Base-by-base conservation (phyloP, 345 rosid genomes). In the Eucalyptus pumila region DNA sequence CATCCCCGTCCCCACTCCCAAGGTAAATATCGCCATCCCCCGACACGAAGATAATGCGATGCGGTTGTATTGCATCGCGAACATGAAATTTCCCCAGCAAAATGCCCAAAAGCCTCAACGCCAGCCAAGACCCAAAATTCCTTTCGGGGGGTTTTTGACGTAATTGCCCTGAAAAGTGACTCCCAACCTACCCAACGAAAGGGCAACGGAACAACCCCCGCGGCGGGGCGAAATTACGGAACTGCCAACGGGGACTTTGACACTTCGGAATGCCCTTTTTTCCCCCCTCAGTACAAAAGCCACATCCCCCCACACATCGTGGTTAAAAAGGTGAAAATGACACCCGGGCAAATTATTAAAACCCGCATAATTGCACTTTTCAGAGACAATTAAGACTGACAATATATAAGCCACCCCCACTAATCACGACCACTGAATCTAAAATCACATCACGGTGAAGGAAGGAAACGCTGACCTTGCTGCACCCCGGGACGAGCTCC, bases 401-500 rank as follows among this genome's bases (percentile, higher is more conserved):
- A 34, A 34, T 12, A 27, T 12, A 21, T 52, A 21, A 52, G 26
- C 58, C 58, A 52, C 26, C 48, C 87, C 87, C 80, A 87, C 86
- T 21, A 52, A 58, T 80, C 50, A 67, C 49, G 49, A 86, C 89
- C 52, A 15, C 50, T 60, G 5, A 81, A 83, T 87, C 91, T 92
- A 93, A 91, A 91, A 95, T 91, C 93, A 85, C 86, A 85, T 89
- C 69, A 91, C 80, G 62, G 62, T 56, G 62, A 4, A 9, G 30
- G 62, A 26, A 5, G 62, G 30, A 24, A 14, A 89, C 51, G 90
- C 93, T 69, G 87, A 96, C 99, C 99, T 98, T 95, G 52, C 86
- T 93, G 93, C 96, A 95, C 30, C 96, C 96, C 5, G 96, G 96
- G 92, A 95, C 95, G 94, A 95, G 95, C 83, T 95, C 95, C 60